Percentiles rank a stretch among this genome's conserved stretches.
These are phyloP conservation scores for Chlorencoelia australis DNA, from an alignment of 2,329 filamentous ascomycete species.

Conservation along the genomic window DNA sequence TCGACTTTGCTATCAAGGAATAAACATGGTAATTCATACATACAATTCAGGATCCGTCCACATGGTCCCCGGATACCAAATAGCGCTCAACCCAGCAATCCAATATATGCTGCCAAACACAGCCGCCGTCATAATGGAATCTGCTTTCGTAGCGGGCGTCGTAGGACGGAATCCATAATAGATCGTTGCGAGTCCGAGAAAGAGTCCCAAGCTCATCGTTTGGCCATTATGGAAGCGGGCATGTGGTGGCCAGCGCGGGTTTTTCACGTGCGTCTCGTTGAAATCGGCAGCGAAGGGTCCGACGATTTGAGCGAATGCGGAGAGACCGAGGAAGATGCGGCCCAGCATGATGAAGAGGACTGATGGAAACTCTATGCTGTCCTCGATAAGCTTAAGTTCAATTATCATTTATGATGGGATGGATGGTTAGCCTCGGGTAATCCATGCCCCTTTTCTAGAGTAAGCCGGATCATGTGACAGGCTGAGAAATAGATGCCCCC, in stretches of 20 bases:
- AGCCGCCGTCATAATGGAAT: slow-evolving; percentile 25
- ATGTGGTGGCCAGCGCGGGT: slow-evolving; percentile 39
- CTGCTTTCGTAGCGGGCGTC: neutral
- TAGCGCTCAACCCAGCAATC: slow-evolving; percentile 32
- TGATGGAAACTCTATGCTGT: no score
- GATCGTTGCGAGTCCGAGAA: slow-evolving; percentile 29
- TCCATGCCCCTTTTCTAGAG: no score
- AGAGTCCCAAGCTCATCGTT: slow-evolving; percentile 37
- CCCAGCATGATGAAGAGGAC: slow-evolving; percentile 10
- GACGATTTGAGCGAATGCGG: slow-evolving; percentile 13
- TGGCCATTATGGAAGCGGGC: slow-evolving; percentile 43
- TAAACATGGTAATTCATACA: no score
- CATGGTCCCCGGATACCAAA: slow-evolving; percentile 36
- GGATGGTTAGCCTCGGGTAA: no score
- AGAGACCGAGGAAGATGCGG: slow-evolving; percentile 15
- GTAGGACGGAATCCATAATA: slow-evolving; percentile 28
- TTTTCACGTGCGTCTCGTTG: slow-evolving; percentile 36
- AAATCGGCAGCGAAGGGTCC: slow-evolving; percentile 27
- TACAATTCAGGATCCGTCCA: slow-evolving; percentile 39
- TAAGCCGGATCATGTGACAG: no score
- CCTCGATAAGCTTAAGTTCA: no score
- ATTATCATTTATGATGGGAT: no score
- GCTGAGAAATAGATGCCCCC: no score
- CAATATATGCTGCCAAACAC: slow-evolving; percentile 35
- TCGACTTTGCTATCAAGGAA: no score